Conservation (phyloP, 257 asterid genomes). For the Scutellaria minor region DNA sequence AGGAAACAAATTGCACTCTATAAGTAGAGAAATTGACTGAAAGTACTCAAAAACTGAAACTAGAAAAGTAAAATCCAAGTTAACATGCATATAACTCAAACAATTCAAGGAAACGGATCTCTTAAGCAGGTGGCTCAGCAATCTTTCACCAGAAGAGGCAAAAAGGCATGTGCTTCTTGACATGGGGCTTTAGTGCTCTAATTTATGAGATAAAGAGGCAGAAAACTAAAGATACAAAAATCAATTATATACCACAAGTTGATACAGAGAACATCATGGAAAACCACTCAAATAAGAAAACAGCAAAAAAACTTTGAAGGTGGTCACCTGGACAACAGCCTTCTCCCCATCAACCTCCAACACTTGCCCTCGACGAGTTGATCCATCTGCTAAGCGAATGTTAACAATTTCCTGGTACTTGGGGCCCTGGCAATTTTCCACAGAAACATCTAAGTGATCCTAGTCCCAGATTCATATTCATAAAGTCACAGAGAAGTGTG, state of each 20-base stretch:
- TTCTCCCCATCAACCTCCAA: slow-evolving; percentile 98
- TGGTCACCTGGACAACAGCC: slow-evolving; percentile 90
- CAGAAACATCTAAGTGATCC: slow-evolving; percentile 17
- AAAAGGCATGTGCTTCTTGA: neutral
- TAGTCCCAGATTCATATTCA: slow-evolving; percentile 23
- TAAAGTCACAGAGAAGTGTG: neutral
- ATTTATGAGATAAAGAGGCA: slow-evolving; percentile 10
- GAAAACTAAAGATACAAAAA: neutral
- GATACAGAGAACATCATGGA: neutral
- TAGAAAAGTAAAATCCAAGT: slow-evolving; percentile 20
- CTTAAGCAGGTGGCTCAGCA: slow-evolving; percentile 25
- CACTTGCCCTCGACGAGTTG: slow-evolving; percentile 93
- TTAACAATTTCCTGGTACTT: slow-evolving; percentile 95
- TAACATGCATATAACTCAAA: slow-evolving; percentile 24
- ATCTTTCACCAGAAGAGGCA: neutral
- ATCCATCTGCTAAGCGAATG: slow-evolving; percentile 94
- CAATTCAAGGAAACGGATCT: slow-evolving; percentile 22
- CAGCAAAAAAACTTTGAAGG: slow-evolving; percentile 23
- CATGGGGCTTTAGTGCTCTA: slow-evolving; percentile 15
- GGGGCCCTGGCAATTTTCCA: slow-evolving; percentile 68
- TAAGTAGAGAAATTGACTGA: slow-evolving; percentile 21
- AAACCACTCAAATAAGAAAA: slow-evolving; percentile 26
- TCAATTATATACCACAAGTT: slow-evolving; percentile 7
- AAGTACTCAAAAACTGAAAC: slow-evolving; percentile 5
- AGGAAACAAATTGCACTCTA: slow-evolving; percentile 6